A percentile compares a stretch with the other conserved stretches of the same genome.
phyloP scores from a whole-genome alignment of 1,284 basidiomycete species.

The Macrocystidia cucumis region DNA sequence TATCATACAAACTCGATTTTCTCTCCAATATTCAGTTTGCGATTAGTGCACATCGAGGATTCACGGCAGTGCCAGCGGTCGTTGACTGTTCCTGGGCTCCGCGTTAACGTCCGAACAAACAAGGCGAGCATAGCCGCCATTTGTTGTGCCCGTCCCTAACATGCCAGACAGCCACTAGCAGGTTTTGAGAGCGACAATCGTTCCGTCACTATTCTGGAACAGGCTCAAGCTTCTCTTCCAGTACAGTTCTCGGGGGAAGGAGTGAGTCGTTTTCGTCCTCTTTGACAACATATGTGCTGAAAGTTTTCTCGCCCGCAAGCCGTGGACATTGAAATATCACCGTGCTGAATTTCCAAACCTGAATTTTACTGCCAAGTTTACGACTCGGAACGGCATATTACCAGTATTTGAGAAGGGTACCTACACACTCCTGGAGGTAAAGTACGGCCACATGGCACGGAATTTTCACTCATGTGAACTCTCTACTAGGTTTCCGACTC shows the following conservation, averaged over 20 bases:
- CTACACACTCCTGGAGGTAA: constrained; percentile 71
- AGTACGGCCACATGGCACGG: constrained; percentile 10
- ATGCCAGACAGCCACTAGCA: constrained; percentile 61
- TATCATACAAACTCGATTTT: not conserved
- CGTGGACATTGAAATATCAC: constrained; percentile 80
- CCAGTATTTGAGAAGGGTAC: constrained; percentile 62
- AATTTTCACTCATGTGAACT: constrained; percentile 6
- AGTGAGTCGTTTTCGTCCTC: constrained; percentile 38
- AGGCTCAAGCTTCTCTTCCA: constrained; percentile 66
- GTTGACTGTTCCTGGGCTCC: constrained; percentile 71
- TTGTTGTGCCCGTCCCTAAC: constrained; percentile 2
- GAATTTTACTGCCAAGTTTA: constrained; percentile 38
- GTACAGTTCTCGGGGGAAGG: constrained; percentile 82
- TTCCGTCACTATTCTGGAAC: constrained; percentile 67
- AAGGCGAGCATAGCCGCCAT: constrained; percentile 42
- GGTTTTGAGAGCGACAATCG: constrained; percentile 63
- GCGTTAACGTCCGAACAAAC: constrained; percentile 84
- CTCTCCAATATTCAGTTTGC: too few relatives aligned
- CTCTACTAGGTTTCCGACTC: constrained; percentile 64
- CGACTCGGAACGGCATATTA: constrained; percentile 66
- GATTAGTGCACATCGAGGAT: constrained; percentile 80
- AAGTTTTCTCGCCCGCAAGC: constrained; percentile 34
- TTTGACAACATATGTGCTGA: constrained; percentile 1
- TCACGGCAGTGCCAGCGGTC: constrained; percentile 81
- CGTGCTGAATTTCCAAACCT: constrained; percentile 40